phyloP scores from a whole-genome alignment of 352 stramenopile genomes.

The Phytophthora lateralis region DNA sequence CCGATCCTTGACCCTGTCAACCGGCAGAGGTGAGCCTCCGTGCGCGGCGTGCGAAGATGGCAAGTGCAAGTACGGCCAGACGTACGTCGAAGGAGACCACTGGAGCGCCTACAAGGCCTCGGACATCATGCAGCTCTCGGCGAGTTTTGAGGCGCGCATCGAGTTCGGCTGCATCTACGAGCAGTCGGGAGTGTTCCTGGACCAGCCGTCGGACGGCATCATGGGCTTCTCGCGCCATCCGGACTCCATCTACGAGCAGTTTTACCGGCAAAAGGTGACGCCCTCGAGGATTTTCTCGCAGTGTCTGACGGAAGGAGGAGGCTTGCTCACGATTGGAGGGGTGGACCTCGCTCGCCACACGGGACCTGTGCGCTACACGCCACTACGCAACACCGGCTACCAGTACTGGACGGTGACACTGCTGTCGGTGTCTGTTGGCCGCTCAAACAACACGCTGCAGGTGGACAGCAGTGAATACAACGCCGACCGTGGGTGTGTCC shows the following conservation, averaged over 20 bases:
- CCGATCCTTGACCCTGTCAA: conserved; percentile 25
- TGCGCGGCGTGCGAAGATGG: conserved; percentile 47
- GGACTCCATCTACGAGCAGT: conserved; percentile 93
- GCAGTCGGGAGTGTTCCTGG: conserved; percentile 91
- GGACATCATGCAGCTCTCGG: conserved; percentile 68
- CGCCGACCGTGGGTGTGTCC: conserved; percentile 65
- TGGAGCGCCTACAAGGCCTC: conserved; percentile 91
- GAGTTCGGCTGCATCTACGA: conserved; percentile 95
- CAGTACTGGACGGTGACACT: conserved; percentile 84
- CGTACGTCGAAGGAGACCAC: conserved; percentile 94
- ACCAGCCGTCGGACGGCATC: conserved; percentile 95
- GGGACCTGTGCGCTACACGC: conserved; percentile 87
- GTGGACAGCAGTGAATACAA: conserved; percentile 59
- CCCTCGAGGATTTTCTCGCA: conserved; percentile 91
- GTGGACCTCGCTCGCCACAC: conserved; percentile 72
- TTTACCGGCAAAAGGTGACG: conserved; percentile 85
- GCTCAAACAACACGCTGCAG: conserved; percentile 33
- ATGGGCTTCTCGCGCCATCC: conserved; percentile 94
- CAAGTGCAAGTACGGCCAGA: conserved; percentile 91
- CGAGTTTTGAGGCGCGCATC: conserved; percentile 52
- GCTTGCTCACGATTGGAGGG: conserved; percentile 93
- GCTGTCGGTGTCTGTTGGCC: conserved; percentile 53
- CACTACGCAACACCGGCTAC: conserved; percentile 70
- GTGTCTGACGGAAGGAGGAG: conserved; percentile 90
- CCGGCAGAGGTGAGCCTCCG: conserved; percentile 24